Evolutionary conservation across 2,329 filamentous ascomycete species (phyloP), one percentile per base, ranked within the genome.

Genomic region (Zelopaecilomyces penicillatus): DNA sequence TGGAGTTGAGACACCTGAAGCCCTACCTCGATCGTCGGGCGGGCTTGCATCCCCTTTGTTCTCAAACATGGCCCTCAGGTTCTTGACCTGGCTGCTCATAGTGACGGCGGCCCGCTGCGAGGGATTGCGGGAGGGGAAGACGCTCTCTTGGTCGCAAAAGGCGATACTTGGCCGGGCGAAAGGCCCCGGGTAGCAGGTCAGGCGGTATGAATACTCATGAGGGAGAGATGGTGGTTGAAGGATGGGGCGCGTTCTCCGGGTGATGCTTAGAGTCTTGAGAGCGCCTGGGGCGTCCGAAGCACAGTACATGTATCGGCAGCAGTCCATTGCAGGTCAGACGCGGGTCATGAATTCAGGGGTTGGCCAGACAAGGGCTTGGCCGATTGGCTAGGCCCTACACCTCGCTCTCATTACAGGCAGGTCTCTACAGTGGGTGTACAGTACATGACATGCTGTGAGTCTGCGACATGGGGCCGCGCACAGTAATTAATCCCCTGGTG

Each of bases 41-140:
- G 80, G 76, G 55, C 76, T 82, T 46, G 72, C 70, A 54, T 79
- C 76, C 61, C 75, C 78, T 65, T 80, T 85, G 61, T 80, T 79
- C 71, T 90, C 85, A 63, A 89, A 89, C 75, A 86, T 87, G 59
- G 85, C 85, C 56, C 83, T 75, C 53, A 90, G 78, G 67, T 85
- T 86, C 68, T 75, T 82, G 58, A 87, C 83, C 58, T 77, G 80
- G 59, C 80, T 81, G 59, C 80, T 81, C 76, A 80, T 81, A 58
- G 63, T 69, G 65, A 65, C 65, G 37, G 37, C 42, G 42, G 38
- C 38, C 39, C 43, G 42, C 46, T 43, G 43, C 30, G 38, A 32
- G 33, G 38, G 19, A 19, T 19, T 19, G 19, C 19, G 30, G 39
- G 37, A 36, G 31, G 38, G 42, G 43, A 26, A 40, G 34, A 35